These are phyloP conservation scores for Trifolium pratense DNA, from an alignment of 306 rosid genomes.

Conservation along the genomic window DNA sequence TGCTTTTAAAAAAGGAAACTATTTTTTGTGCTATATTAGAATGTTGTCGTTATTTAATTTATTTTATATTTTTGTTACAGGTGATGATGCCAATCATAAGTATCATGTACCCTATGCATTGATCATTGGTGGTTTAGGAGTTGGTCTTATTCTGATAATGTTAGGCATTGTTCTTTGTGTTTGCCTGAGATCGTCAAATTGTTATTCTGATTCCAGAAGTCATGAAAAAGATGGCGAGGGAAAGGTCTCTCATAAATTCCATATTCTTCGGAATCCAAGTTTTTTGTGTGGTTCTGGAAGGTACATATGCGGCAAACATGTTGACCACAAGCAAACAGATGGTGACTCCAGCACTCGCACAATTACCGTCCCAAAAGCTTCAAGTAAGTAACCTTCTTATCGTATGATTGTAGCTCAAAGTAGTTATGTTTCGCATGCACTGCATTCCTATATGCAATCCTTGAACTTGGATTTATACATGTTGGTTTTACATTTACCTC, in stretches of 20 bases:
- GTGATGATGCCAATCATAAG: constrained; percentile 57
- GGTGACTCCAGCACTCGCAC: constrained; percentile 66
- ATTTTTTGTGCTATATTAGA: constrained; percentile 14
- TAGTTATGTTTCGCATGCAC: not conserved
- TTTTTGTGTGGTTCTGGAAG: constrained; percentile 93
- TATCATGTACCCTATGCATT: constrained; percentile 77
- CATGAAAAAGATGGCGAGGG: constrained; percentile 65
- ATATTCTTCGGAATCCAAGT: constrained; percentile 84
- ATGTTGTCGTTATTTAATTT: constrained; percentile 22
- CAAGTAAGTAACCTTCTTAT: constrained; percentile 43
- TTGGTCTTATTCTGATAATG: constrained; percentile 64
- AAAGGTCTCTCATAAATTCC: constrained; percentile 73
- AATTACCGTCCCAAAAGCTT: constrained; percentile 72
- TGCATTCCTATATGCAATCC: not conserved
- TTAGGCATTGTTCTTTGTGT: constrained; percentile 57
- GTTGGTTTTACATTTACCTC: too few species aligned
- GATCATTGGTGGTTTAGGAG: constrained; percentile 86
- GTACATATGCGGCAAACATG: constrained; percentile 68
- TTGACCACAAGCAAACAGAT: constrained; percentile 69
- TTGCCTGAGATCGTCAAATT: constrained; percentile 64
- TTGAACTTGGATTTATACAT: too few species aligned
- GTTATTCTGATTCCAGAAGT: constrained; percentile 56
- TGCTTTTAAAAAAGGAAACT: not conserved
- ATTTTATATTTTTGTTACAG: constrained; percentile 48
- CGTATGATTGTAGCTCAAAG: constrained; percentile 14